Base-by-base conservation (phyloP, 352 stramenopile genomes). In the Globisporangium polare region DNA sequence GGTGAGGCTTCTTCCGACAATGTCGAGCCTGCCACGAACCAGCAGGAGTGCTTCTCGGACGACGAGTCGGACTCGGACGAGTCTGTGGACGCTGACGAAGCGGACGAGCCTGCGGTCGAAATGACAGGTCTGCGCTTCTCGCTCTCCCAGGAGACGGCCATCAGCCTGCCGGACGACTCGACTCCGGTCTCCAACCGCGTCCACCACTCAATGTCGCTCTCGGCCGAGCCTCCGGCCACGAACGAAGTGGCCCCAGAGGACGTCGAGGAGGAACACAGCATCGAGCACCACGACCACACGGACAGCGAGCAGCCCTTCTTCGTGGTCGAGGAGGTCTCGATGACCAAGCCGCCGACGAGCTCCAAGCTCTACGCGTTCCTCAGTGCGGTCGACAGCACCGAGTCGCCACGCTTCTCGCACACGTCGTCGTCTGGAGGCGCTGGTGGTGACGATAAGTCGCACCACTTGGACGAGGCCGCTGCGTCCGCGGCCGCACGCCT, bases 341-440 rank as follows among this genome's bases (percentile, higher is more conserved):
- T 73, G 10, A 53, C 62, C 29, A 66, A 71, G 31, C 59, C 67
- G 15, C 62, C 75, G 5, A 54, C 61, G 26, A 82, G 59, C 49
- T 63, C 73, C 20, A 89, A 87, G 66, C 62, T 86, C 31, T 67
- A 82, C 46, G 79, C 77, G 8, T 86, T 87, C 62, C 57, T 86
- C 53, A 73, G 75, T 27, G 69, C 72, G 2, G 78, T 86, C 9
- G 76, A 86, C 33, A 65, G 71, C 18, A 61, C 55, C 6, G 58
- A 45, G 47, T 55, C 43, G 31, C 39, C 63, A 15, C 62, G 55
- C 29, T 60, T 61, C 13, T 67, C 61, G 17, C 42, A 70, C 27
- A 47, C 39, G 3, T 63, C 59, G 20, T 57, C 41, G 0, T 33
- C 29, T 7, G 29, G 29, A 33, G 29, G n/a, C n/a, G n/a, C 60